Conservation (phyloP, 768 basidiomycete genomes). For the Galerina marginata region DNA sequence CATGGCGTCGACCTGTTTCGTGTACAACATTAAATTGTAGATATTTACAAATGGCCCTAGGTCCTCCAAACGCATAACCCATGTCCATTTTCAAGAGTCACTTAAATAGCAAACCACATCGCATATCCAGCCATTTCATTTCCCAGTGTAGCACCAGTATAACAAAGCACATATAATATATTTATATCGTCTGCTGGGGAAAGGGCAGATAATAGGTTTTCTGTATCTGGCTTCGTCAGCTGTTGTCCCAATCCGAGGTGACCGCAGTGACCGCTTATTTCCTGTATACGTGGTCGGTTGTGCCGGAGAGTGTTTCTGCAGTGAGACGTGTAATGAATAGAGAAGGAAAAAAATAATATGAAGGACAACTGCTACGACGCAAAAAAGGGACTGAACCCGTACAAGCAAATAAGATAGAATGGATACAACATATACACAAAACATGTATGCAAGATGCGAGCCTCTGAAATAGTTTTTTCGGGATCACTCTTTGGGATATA, state of each 20-base stretch:
- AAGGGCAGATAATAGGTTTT: background rate
- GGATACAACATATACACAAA: constrained; percentile 27
- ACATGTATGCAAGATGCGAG: constrained; percentile 14
- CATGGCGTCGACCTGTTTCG: no score
- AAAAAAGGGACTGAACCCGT: constrained; percentile 6
- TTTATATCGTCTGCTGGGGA: constrained; percentile 7
- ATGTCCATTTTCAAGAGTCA: background rate
- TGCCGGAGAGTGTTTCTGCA: background rate
- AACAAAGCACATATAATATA: constrained; percentile 23
- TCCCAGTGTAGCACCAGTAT: constrained; percentile 35
- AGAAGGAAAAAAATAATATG: background rate
- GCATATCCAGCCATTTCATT: constrained; percentile 18
- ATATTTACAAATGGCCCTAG: background rate
- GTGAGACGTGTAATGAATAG: background rate
- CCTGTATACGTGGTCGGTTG: no score
- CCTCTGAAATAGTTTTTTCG: constrained; percentile 15
- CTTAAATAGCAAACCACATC: constrained; percentile 1
- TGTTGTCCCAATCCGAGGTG: background rate
- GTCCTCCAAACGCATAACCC: background rate
- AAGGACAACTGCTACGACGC: no score
- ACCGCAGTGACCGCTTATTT: background rate
- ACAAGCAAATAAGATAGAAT: constrained; percentile 23
- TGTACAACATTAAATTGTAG: constrained; percentile 2
- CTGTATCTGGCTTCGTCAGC: background rate
- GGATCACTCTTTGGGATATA: constrained; percentile 8